Evolutionary conservation across 345 rosid species (phyloP).

Genomic region (Chamaenerion angustifolium): DNA sequence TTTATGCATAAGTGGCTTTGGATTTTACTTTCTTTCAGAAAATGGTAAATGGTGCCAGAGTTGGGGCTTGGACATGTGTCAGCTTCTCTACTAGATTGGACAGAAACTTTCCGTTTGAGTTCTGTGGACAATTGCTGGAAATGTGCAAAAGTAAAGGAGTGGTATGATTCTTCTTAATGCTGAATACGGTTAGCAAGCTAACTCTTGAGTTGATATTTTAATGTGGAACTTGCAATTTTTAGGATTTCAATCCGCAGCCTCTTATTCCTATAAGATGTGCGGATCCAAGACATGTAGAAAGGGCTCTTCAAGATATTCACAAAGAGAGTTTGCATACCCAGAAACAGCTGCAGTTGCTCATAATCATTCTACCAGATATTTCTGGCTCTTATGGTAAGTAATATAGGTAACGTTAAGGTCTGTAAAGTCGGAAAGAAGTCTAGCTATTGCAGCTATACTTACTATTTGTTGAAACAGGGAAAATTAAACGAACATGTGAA

Average conservation of each 20-base stretch:
- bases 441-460: no score
- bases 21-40: constrained; percentile 26
- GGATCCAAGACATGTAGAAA: constrained; percentile 28
- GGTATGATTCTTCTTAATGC: constrained; percentile 19
- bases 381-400: constrained; percentile 50
- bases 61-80: constrained; percentile 53
- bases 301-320: constrained; percentile 25
- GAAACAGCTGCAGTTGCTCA: constrained; percentile 36
- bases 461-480: constrained; percentile 19
- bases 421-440: no score
- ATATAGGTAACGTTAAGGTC: not conserved
- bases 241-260: constrained; percentile 33
- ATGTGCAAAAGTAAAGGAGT: constrained; percentile 71
- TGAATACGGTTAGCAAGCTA: not conserved
- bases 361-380: constrained; percentile 52
- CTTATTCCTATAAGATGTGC: constrained; percentile 17
- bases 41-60: constrained; percentile 69
- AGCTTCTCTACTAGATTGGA: constrained; percentile 25
- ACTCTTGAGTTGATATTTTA: not conserved
- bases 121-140: constrained; percentile 27
- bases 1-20: no score
- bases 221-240: not conserved
- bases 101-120: constrained; percentile 12
- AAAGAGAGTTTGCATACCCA: constrained; percentile 3
- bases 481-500: constrained; percentile 53